Evolutionary conservation across 306 rosid genomes (phyloP).

Genomic region (Ammopiptanthus mongolicus): DNA sequence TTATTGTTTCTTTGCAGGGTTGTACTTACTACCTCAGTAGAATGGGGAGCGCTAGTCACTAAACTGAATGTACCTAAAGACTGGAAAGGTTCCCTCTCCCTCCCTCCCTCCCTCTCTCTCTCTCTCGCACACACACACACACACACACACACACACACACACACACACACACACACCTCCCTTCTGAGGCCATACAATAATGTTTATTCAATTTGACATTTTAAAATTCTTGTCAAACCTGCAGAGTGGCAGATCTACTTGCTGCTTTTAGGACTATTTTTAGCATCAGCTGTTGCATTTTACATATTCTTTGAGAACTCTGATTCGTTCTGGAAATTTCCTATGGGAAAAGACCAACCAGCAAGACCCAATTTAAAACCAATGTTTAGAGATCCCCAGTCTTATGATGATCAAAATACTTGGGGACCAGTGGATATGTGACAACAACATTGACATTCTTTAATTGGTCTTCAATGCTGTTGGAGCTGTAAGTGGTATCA

Average conservation of each 20-base stretch:
- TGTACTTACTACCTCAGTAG: slow-evolving; percentile 65
- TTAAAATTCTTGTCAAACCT: slow-evolving; percentile 26
- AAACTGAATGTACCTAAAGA: slow-evolving; percentile 88
- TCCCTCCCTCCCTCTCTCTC: neutral
- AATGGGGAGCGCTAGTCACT: slow-evolving; percentile 89
- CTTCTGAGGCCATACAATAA: neutral
- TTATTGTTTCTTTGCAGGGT: slow-evolving; percentile 44
- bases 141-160: neutral
- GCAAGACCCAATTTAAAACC: slow-evolving; percentile 50
- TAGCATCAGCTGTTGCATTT: slow-evolving; percentile 67
- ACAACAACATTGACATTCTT: slow-evolving; percentile 6
- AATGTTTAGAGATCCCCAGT: slow-evolving; percentile 39
- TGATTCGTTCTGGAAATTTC: slow-evolving; percentile 89
- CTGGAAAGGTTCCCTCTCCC: slow-evolving; percentile 77
- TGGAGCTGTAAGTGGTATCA: slow-evolving; percentile 7
- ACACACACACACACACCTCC: neutral
- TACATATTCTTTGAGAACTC: slow-evolving; percentile 86
- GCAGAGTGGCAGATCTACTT: slow-evolving; percentile 99
- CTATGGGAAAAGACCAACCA: slow-evolving; percentile 58
- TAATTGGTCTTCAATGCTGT: neutral
- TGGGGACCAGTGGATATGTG: slow-evolving; percentile 79
- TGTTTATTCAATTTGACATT: neutral
- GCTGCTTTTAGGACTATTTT: slow-evolving; percentile 67
- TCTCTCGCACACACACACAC: neutral
- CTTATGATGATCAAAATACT: slow-evolving; percentile 52